Base-by-base conservation (phyloP, 306 rosid species). In the Prunus fruticosa region DNA sequence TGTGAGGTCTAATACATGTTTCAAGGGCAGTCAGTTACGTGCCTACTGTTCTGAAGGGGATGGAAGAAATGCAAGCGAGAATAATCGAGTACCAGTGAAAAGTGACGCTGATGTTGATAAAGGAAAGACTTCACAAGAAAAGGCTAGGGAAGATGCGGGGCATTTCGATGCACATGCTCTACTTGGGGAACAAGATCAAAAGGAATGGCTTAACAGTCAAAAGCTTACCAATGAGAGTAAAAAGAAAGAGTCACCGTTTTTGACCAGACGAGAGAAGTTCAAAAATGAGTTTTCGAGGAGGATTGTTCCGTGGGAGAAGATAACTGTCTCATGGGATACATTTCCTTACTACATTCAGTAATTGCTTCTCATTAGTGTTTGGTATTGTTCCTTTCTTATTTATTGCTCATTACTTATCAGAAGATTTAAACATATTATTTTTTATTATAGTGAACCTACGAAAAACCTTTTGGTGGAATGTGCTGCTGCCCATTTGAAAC, bases 231-330 rank as follows among this genome's bases (percentile, higher is more conserved):
- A 86, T 28, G 97, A 92, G 76, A 84, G 78, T 83, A 90, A 85
- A 82, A 90, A 56, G 83, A 86, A 70, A 78, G 97, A 90, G 80
- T 90, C 93, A 1, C 97, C 96, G 7, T 95, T 92, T 82, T 76
- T 87, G 82, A 86, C 96, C 0, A 87, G 87, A 81, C 86, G 81
- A 58, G 96, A 95, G 73, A 95, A 79, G 91, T 90, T 92, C 70
- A 92, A 85, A 72, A 90, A 88, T 18, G 99, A 92, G 89, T 88
- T 92, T 78, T 71, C 87, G 30, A 82, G 93, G 81, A 92, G 97
- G 85, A 82, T 92, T 82, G 83, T 92, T 87, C 97, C 99, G 1
- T 92, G 97, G 97, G 99, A 95, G 86, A 92, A 92, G 76, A 85
- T 90, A 73, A 87, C 91, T 50, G 89, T 95, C 72, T 89, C 99